These are phyloP conservation scores for Extremus antarcticus DNA, from an alignment of 495 filamentous ascomycete genomes.

Conservation along the genomic window DNA sequence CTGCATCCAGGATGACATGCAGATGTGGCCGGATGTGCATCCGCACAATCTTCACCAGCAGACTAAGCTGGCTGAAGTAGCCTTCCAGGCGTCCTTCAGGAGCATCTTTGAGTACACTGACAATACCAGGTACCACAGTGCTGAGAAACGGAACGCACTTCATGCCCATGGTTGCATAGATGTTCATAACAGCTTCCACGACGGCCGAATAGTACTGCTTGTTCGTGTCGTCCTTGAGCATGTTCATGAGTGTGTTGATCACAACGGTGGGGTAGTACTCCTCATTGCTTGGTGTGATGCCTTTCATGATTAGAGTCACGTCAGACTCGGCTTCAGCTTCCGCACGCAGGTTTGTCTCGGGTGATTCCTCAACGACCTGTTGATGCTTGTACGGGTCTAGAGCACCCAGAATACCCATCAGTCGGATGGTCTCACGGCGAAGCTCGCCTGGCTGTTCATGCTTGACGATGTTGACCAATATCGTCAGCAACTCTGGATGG, in stretches of 20 bases:
- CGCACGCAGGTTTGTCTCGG: slow-evolving; percentile 48
- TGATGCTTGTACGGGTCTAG: slow-evolving; percentile 91
- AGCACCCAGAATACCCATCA: slow-evolving; percentile 93
- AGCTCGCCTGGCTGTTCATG: slow-evolving; percentile 73
- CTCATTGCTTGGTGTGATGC: slow-evolving; percentile 90
- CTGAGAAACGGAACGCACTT: slow-evolving; percentile 91
- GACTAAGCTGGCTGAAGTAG: slow-evolving; percentile 91
- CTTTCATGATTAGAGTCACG: slow-evolving; percentile 94
- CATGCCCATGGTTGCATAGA: slow-evolving; percentile 87
- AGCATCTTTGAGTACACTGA: slow-evolving; percentile 71
- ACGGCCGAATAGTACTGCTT: slow-evolving; percentile 83
- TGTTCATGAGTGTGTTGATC: slow-evolving; percentile 83
- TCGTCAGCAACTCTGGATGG: slow-evolving; percentile 81
- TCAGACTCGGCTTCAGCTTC: slow-evolving; percentile 69
- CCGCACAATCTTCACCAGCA: slow-evolving; percentile 85
- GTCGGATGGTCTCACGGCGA: slow-evolving; percentile 85
- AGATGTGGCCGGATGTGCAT: slow-evolving; percentile 90
- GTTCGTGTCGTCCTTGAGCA: slow-evolving; percentile 80
- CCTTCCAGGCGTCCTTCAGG: slow-evolving; percentile 63
- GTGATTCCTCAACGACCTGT: slow-evolving; percentile 41
- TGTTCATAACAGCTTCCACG: slow-evolving; percentile 97
- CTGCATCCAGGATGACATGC: slow-evolving; percentile 66
- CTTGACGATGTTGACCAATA: slow-evolving; percentile 87
- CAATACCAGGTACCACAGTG: slow-evolving; percentile 87
- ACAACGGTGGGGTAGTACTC: slow-evolving; percentile 98